These are phyloP conservation scores for Sporothrix curviconia DNA, from an alignment of 2,329 filamentous ascomycete species.

Conservation along the genomic window DNA sequence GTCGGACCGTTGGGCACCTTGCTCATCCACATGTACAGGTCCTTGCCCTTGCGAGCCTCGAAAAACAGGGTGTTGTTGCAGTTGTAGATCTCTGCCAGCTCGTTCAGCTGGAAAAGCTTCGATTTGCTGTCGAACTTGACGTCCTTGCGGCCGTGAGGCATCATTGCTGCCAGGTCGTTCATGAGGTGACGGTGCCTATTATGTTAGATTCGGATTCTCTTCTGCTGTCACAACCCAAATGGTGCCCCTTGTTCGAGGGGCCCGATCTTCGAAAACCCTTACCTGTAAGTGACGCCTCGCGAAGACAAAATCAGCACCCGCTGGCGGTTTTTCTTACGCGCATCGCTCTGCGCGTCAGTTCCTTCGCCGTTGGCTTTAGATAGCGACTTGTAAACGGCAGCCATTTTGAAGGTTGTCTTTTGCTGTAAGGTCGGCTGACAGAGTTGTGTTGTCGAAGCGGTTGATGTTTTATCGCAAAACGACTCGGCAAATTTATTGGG, in stretches of 20 bases:
- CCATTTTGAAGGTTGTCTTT: conserved; percentile 43
- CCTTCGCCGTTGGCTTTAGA: conserved; percentile 52
- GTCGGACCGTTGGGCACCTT: conserved; percentile 77
- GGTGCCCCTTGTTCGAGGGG: too few species aligned
- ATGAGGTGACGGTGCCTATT: conserved; percentile 84
- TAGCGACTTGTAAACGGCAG: conserved; percentile 68
- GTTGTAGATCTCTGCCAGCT: conserved; percentile 67
- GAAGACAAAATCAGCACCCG: conserved; percentile 87
- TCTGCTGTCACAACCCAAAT: too few species aligned
- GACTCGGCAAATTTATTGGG: conserved; percentile 12
- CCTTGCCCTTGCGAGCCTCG: conserved; percentile 88
- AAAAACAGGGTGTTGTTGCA: conserved; percentile 92
- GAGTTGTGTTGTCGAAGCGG: not conserved
- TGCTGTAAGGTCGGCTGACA: not conserved
- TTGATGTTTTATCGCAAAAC: not conserved
- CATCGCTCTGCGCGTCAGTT: conserved; percentile 32
- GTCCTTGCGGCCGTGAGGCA: conserved; percentile 90
- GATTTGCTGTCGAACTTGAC: conserved; percentile 96
- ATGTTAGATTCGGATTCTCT: not conserved
- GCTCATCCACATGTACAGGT: conserved; percentile 89
- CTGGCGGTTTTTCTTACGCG: conserved; percentile 56
- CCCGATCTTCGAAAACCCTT: conserved; percentile 19
- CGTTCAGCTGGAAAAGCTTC: conserved; percentile 75
- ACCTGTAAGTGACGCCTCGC: conserved; percentile 85
- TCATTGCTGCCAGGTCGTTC: conserved; percentile 78